phyloP scores from a whole-genome alignment of 768 basidiomycete genomes.

The Xerocomus brunneocitrinus region DNA sequence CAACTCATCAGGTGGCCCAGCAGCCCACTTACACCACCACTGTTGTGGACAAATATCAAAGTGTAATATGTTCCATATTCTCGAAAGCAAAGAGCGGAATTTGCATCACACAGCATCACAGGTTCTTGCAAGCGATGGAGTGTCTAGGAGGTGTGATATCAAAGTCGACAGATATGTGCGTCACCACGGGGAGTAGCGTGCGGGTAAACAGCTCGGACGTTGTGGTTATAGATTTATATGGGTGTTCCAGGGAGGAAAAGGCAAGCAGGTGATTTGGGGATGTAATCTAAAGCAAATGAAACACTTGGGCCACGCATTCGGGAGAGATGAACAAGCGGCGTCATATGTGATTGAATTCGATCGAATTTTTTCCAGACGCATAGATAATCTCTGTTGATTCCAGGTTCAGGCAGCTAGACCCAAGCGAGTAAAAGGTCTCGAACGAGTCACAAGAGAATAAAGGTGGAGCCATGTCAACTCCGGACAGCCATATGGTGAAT shows the following conservation, averaged over 20 bases:
- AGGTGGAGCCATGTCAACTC: not conserved
- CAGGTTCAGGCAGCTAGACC: not conserved
- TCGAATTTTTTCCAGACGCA: no score
- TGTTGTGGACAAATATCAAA: no score
- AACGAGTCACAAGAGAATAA: not conserved
- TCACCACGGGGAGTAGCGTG: no score
- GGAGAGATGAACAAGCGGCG: not conserved
- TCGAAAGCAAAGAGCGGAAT: no score
- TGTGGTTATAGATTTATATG: no score
- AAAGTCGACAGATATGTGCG: no score
- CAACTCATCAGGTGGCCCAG: conserved; percentile 17
- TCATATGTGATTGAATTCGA: not conserved
- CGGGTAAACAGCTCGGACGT: no score
- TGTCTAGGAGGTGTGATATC: no score
- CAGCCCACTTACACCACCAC: no score
- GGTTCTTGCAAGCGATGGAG: no score
- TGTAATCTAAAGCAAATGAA: not conserved
- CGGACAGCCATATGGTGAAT: not conserved
- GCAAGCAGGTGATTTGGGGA: not conserved
- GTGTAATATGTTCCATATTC: no score
- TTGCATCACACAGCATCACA: no score
- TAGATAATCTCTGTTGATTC: not conserved
- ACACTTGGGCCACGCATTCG: not conserved
- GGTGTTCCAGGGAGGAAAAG: not conserved
- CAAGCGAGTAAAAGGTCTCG: not conserved